A percentile compares a stretch with the other conserved stretches of the same genome.
These are phyloP conservation scores for Lentinus brumalis DNA, from an alignment of 768 basidiomycete species.

Conservation along the genomic window DNA sequence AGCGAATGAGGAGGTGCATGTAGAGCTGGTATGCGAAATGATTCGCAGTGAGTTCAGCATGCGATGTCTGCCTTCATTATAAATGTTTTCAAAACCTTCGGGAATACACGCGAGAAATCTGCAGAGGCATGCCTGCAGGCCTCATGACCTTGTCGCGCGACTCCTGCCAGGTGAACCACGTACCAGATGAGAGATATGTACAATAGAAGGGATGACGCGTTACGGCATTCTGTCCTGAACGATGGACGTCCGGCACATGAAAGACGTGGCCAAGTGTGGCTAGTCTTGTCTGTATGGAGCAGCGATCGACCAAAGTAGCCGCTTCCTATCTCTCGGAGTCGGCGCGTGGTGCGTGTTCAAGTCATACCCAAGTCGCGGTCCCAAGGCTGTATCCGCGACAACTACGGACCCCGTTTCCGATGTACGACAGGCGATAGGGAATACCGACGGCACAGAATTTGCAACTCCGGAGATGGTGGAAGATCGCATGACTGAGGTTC, in stretches of 20 bases:
- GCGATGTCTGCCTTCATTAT: not conserved
- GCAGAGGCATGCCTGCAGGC: not conserved
- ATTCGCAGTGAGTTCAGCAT: not conserved
- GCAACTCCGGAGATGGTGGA: not conserved
- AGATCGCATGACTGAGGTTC: not conserved
- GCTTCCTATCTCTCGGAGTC: not conserved
- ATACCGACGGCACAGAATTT: not conserved
- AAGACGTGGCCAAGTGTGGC: not conserved
- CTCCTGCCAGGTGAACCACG: not conserved
- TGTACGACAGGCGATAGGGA: not conserved
- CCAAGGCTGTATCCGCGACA: not conserved
- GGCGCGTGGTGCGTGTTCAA: not conserved
- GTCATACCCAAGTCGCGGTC: not conserved
- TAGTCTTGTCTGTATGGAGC: not conserved
- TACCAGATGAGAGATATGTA: not conserved
- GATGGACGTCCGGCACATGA: not conserved
- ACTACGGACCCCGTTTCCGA: not conserved
- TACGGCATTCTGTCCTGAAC: not conserved
- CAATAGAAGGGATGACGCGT: not conserved
- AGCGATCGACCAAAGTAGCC: not conserved
- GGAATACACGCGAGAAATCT: not conserved
- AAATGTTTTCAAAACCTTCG: not conserved
- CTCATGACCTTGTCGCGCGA: not conserved
- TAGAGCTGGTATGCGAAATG: not conserved
- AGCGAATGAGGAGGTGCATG: conserved; percentile 20